These are phyloP conservation scores for Coniochaeta pulveracea DNA, from an alignment of 2,329 filamentous ascomycete species.

Conservation along the genomic window DNA sequence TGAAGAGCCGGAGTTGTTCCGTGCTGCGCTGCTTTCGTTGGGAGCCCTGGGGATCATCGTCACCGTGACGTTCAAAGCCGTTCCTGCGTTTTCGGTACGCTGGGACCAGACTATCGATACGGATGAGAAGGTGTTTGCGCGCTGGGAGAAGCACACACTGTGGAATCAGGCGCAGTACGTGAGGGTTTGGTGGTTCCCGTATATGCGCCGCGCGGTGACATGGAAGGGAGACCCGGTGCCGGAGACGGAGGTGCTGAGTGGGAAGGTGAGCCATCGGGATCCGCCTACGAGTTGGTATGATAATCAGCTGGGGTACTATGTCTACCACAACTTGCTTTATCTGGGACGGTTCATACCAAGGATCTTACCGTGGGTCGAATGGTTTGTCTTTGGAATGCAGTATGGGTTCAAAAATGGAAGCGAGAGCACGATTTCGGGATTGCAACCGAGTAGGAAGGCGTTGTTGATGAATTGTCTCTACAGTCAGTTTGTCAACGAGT, in stretches of 20 bases:
- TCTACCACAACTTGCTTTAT: constrained; percentile 87
- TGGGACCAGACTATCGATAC: constrained; percentile 75
- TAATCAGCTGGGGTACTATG: constrained; percentile 67
- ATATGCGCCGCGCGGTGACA: constrained; percentile 75
- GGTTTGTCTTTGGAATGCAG: constrained; percentile 96
- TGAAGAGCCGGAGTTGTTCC: constrained; percentile 69
- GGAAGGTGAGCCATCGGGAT: constrained; percentile 24
- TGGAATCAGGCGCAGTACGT: constrained; percentile 86
- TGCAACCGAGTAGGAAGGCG: constrained; percentile 70
- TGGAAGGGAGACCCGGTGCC: constrained; percentile 61
- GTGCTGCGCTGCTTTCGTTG: constrained; percentile 75
- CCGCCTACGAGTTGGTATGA: constrained; percentile 70
- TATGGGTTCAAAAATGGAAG: constrained; percentile 66
- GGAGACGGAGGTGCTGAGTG: constrained; percentile 31
- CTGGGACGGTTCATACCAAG: constrained; percentile 66
- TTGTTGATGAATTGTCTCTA: constrained; percentile 96
- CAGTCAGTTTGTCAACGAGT: constrained; percentile 97
- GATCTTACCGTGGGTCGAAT: constrained; percentile 80
- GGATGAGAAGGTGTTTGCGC: constrained; percentile 54
- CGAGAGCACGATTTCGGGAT: constrained; percentile 55
- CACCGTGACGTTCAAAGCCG: constrained; percentile 75
- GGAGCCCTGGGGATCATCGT: constrained; percentile 86
- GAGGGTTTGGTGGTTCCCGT: constrained; percentile 95
- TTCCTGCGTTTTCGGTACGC: constrained; percentile 69
- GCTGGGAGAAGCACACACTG: constrained; percentile 58